Evolutionary conservation across 2,329 filamentous ascomycete genomes (phyloP), one percentile per base, ranked within the genome.

Genomic region (Xylariaceae sp.): DNA sequence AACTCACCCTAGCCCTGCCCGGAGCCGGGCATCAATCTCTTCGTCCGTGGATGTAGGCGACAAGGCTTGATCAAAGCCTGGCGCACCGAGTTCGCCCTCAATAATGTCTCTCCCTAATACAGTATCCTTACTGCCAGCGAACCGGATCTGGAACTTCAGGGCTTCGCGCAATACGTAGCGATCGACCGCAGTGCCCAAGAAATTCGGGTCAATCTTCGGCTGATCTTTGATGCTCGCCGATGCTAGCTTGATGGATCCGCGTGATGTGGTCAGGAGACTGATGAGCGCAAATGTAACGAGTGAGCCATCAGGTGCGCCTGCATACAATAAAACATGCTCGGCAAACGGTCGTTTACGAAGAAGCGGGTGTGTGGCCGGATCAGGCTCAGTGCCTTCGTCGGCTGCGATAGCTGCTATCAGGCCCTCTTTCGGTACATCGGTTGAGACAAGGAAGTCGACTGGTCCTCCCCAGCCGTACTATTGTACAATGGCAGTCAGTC

Each of bases 381-480:
- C 63, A 0, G 65, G 60, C 58, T 59, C 50, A 42, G 60, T 42
- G 2, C 67, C 69, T 31, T 71, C 69, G 17, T 72, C 71, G 39
- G 62, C 62, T 28, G 63, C 52, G 6, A 72, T 68, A 2, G 69
- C 71, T 13, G 55, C 52, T 5, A 52, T 54, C 2, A 73, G 64
- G 0, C 63, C 64, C 0, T 68, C 58, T 13, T 60, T 61, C 9
- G 59, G 52, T 2, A 71, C 57, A 17, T 57, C 57, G 0, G 60
- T 62, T 1, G 61, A 65, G 7, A 68, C 66, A 12, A 71, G 60
- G 58, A 71, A 75, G 56, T 75, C 71, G 42, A 63, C 48, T 0
- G 72, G 71, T 4, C 63, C 55, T 1, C 72, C 73, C 40, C 68
- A 53, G 1, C 57, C 48, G 53, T 73, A 75, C 16, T 72, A 28